Base-by-base conservation (phyloP, 306 rosid species). In the Vigna mungo region DNA sequence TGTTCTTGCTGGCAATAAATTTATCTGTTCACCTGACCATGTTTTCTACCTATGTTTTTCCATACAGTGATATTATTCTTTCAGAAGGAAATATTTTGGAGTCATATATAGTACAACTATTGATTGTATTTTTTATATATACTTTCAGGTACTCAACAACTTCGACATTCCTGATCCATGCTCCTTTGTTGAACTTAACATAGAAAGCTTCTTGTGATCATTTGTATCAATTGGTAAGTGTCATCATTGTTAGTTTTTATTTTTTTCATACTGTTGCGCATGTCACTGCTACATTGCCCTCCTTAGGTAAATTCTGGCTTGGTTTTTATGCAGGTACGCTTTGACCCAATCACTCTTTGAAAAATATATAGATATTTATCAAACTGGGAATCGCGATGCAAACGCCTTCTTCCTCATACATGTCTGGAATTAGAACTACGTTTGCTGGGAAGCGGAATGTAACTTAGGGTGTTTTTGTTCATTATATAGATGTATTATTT, bases 81-180 rank as follows among this genome's bases (percentile, higher is more conserved):
- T 15, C 47, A 10, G 59, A 77, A 44, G 17, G 8, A 47, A 58
- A 8, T 54, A 39, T 48, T 69, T 49, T 56, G 20, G 16, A 62
- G 71, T 71, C 69, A 13, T 54, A n/a, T 56, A 18, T 9, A 9
- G 10, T 20, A 16, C 43, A 20, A 53, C 63, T 60, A 41, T 12
- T 30, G n/a, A 7, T 64, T 65, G n/a, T 74, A 32, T 39, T n/a
- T 81, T 17, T 47, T 74, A 36, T 72, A 34, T 72, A 52, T 74
- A 25, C 58, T 78, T 75, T 78, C 96, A 95, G 97, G 97, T 95
- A 41, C 80, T 92, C 34, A 85, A 77, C 84, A 92, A 92, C 86
- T 95, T 92, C 0, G 91, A 95, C 88, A 90, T 95, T 83, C 84
- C 96, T 2, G 97, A 95, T 86, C 97, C 97, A 0, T 95, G 98